Conservation (phyloP, 257 asterid species). For the Fraxinus anomala region DNA sequence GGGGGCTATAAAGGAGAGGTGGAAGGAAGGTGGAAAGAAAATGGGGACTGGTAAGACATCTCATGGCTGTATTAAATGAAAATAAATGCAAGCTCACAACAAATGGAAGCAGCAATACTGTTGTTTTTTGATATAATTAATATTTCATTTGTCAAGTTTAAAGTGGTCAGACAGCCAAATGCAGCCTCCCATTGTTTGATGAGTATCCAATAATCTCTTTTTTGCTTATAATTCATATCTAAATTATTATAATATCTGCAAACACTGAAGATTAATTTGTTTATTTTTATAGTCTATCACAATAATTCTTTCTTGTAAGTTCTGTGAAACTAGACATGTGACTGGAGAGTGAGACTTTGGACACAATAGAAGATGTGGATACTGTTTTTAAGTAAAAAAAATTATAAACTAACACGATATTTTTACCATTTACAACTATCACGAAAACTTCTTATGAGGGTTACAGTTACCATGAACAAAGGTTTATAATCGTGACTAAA, state of each 20-base stretch:
- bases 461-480: too few relatives aligned
- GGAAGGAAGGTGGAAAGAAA: slow-evolving; percentile 59
- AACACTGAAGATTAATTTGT: slow-evolving; percentile 15
- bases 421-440: too few relatives aligned
- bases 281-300: not conserved
- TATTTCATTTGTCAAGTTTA: not conserved
- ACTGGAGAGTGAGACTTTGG: not conserved
- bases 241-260: not conserved
- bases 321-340: not conserved
- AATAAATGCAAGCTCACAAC: slow-evolving; percentile 37
- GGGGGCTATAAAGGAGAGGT: slow-evolving; percentile 30
- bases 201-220: not conserved
- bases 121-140: slow-evolving; percentile 2
- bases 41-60: slow-evolving; percentile 49
- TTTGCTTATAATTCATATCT: not conserved
- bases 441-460: too few relatives aligned
- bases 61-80: slow-evolving; percentile 45
- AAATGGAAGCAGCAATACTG: not conserved
- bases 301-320: not conserved
- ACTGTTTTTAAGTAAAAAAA: not conserved
- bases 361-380: not conserved
- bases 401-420: too few relatives aligned
- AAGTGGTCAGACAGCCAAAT: slow-evolving; percentile 13
- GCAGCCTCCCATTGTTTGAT: slow-evolving; percentile 11
- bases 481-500: too few relatives aligned